phyloP scores from a whole-genome alignment of 2,329 filamentous ascomycete genomes.

The Geoglossum cookeanum region DNA sequence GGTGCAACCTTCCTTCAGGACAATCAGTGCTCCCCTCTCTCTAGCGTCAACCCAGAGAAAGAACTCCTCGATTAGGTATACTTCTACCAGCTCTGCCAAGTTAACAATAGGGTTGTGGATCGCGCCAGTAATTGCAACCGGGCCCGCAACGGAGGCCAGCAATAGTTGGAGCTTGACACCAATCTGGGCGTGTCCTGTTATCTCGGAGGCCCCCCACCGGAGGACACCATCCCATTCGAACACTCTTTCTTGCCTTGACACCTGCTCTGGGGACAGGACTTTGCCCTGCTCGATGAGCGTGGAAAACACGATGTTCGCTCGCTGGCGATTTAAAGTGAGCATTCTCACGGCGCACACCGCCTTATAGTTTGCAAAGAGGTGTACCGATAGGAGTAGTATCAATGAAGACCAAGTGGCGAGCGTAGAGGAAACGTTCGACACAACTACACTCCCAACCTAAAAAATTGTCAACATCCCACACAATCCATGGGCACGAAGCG shows the following conservation, averaged over 20 bases:
- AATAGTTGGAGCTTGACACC: conserved; percentile 18
- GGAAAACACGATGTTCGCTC: conserved; percentile 59
- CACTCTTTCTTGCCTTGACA: conserved; percentile 38
- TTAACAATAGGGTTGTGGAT: conserved; percentile 8
- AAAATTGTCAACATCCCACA: conserved; percentile 10
- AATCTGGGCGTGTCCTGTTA: conserved; percentile 34
- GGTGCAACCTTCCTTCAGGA: conserved; percentile 39
- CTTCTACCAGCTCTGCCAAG: conserved; percentile 28
- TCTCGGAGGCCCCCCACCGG: conserved; percentile 26
- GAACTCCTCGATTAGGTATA: conserved; percentile 36
- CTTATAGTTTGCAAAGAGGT: conserved; percentile 69
- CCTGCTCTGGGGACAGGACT: conserved; percentile 44
- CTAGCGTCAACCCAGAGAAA: conserved; percentile 37
- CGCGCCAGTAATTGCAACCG: background rate
- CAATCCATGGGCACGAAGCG: background rate
- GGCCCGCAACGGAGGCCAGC: background rate
- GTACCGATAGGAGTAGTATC: conserved; percentile 50
- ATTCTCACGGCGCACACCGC: conserved; percentile 74
- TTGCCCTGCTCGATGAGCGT: conserved; percentile 27
- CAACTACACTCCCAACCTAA: conserved; percentile 56
- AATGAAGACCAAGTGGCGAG: conserved; percentile 56
- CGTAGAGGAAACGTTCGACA: conserved; percentile 53
- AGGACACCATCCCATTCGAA: conserved; percentile 48
- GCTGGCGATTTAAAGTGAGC: conserved; percentile 67
- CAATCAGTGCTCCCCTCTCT: conserved; percentile 32